Evolutionary conservation across 441 rosid species (phyloP).

Genomic region (Metrosideros polymorpha): DNA sequence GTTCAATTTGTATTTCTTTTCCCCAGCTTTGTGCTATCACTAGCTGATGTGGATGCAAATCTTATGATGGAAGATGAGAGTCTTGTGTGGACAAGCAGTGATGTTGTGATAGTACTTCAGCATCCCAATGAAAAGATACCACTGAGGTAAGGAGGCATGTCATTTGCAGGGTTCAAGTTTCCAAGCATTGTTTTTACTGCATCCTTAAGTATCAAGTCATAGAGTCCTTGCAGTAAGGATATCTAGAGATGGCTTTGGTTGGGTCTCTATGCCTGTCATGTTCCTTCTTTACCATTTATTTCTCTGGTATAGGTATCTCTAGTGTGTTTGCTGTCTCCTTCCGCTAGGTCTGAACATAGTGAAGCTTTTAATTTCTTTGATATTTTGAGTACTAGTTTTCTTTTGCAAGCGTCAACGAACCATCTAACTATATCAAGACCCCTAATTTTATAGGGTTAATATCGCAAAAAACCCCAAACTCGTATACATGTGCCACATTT

Average conservation of each 20-base stretch:
- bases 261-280: background rate
- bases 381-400: background rate
- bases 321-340: background rate
- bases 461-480: background rate
- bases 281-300: background rate
- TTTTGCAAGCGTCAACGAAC: background rate
- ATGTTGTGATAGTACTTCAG: slow-evolving; percentile 90
- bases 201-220: background rate
- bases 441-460: background rate
- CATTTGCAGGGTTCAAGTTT: background rate
- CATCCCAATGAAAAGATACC: slow-evolving; percentile 90
- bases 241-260: background rate
- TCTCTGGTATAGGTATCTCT: background rate
- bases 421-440: background rate
- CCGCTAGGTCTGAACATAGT: background rate
- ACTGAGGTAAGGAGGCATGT: slow-evolving; percentile 46
- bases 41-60: slow-evolving; percentile 85
- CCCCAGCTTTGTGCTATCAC: slow-evolving; percentile 85
- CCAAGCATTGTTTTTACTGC: background rate
- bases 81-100: slow-evolving; percentile 93
- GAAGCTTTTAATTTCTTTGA: background rate
- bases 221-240: background rate
- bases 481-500: background rate
- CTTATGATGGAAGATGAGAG: slow-evolving; percentile 98
- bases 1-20: background rate